phyloP scores from a whole-genome alignment of 2,329 filamentous ascomycete genomes.

The Arthrobotrys pseudoclavata region DNA sequence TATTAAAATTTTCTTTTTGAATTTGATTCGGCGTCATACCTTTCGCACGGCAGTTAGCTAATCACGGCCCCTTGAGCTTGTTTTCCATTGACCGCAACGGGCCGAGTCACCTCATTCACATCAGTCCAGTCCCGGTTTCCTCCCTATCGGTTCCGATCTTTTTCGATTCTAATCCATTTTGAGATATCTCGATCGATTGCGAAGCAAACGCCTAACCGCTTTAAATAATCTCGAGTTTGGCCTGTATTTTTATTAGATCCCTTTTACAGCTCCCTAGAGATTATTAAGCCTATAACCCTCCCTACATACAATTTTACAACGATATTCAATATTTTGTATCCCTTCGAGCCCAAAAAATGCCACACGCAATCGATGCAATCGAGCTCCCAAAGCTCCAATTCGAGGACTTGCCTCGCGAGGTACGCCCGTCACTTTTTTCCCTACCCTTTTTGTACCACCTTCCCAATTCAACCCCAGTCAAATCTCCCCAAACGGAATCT shows the following conservation, averaged over 20 bases:
- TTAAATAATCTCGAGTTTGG: constrained; percentile 20
- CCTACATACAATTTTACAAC: constrained; percentile 7
- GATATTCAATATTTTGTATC: not conserved
- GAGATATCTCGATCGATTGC: constrained; percentile 14
- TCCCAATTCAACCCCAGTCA: constrained; percentile 47
- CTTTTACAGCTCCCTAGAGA: not conserved
- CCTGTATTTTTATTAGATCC: not conserved
- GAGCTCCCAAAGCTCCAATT: constrained; percentile 44
- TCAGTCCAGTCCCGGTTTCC: constrained; percentile 20
- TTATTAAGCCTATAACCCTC: constrained; percentile 13
- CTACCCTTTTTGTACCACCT: constrained; percentile 44
- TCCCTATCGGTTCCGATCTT: constrained; percentile 39
- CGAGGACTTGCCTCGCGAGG: constrained; percentile 48
- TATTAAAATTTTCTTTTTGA: not conserved
- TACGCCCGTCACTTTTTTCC: constrained; percentile 11
- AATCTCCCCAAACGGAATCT: constrained; percentile 23
- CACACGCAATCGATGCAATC: constrained; percentile 55
- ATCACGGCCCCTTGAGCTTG: not conserved
- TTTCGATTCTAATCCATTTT: constrained; percentile 24
- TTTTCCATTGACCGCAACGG: constrained; percentile 14
- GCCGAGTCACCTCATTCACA: constrained; percentile 36
- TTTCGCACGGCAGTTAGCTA: not conserved
- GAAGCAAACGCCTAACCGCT: not conserved
- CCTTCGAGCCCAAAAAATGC: constrained; percentile 36
- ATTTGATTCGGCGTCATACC: constrained; percentile 12